Conservation (phyloP, 2,329 filamentous ascomycete species). For the Chrysoporthe cubensis region DNA sequence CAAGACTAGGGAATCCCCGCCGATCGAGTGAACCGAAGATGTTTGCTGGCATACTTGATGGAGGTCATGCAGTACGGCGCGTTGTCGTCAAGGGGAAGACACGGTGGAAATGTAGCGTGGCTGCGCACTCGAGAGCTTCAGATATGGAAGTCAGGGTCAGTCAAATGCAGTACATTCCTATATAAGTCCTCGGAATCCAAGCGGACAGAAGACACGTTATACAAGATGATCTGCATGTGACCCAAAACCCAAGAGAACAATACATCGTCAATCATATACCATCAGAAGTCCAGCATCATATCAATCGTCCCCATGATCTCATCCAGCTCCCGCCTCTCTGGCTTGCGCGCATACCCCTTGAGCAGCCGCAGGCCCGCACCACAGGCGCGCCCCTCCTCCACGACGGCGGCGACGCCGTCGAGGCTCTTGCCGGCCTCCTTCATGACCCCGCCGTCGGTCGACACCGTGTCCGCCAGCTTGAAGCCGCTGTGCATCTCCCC, state of each 20-base stretch:
- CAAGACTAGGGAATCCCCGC: no score
- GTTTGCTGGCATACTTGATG: no score
- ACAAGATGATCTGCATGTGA: neutral
- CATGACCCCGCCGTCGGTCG: conserved; percentile 51
- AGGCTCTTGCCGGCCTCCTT: conserved; percentile 62
- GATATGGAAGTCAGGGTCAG: neutral
- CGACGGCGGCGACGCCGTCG: conserved; percentile 61
- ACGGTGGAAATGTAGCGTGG: no score
- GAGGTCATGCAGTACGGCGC: no score
- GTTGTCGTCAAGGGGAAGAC: no score
- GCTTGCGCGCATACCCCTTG: conserved; percentile 68
- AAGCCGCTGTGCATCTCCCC: conserved; percentile 56
- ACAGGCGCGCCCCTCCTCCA: conserved; percentile 65
- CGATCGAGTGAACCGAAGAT: no score
- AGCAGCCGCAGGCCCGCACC: conserved; percentile 65
- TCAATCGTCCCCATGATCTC: conserved; percentile 28
- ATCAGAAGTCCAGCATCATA: conserved; percentile 19
- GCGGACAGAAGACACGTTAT: conserved; percentile 5
- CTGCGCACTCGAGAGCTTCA: no score
- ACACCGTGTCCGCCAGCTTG: conserved; percentile 57
- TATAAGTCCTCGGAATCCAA: conserved; percentile 8
- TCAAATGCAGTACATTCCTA: conserved; percentile 1
- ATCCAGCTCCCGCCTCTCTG: conserved; percentile 35
- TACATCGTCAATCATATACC: neutral
- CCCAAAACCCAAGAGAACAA: conserved; percentile 3